A percentile compares a stretch with the other conserved stretches of the same genome.
These are phyloP conservation scores for Ilyonectria sp. DNA, from an alignment of 2,329 filamentous ascomycete genomes.

Conservation along the genomic window DNA sequence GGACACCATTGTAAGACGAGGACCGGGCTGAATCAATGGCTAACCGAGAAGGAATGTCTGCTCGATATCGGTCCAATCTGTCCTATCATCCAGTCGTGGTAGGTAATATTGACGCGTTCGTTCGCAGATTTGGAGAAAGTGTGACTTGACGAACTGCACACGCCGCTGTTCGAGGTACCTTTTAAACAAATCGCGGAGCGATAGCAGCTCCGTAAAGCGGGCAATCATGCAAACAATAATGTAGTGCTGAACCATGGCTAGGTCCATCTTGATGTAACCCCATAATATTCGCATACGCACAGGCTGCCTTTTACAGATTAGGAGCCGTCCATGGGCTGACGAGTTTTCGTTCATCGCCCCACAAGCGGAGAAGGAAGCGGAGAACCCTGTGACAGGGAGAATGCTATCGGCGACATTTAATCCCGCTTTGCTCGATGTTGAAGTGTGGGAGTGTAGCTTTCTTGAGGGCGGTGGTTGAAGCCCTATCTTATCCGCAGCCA, in stretches of 20 bases:
- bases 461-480: background rate
- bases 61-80: background rate
- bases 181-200: background rate
- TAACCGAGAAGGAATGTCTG: background rate
- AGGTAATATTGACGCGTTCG: background rate
- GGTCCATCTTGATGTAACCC: background rate
- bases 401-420: background rate
- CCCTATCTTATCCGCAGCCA: background rate
- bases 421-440: background rate
- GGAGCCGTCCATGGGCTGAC: background rate
- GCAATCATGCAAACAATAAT: background rate
- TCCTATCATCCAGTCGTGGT: background rate
- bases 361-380: background rate
- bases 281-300: background rate
- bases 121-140: background rate
- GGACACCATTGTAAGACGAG: background rate
- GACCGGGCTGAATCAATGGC: background rate
- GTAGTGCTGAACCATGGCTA: background rate
- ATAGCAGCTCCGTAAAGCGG: background rate
- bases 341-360: background rate
- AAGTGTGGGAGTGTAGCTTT: background rate
- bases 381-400: background rate
- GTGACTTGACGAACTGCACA: background rate
- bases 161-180: background rate
- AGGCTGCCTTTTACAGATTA: background rate